Base-by-base conservation (phyloP, 2,329 filamentous ascomycete species). In the Fusarium longipes region DNA sequence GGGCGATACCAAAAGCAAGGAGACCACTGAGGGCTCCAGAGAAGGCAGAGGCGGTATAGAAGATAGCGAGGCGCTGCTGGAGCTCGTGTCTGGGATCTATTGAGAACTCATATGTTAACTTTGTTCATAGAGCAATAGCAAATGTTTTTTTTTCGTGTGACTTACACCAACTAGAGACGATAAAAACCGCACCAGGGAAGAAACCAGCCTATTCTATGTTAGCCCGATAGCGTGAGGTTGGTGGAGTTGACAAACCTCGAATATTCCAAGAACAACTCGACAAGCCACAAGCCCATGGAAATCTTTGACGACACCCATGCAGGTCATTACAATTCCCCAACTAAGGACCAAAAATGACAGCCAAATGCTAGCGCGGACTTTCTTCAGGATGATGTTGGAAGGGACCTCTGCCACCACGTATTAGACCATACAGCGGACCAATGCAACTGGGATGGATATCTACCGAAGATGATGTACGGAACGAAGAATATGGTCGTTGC, bases 401-500 rank as follows among this genome's bases (percentile, higher is more conserved):
- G 77, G 76, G 17, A 76, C 71, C 57, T 79, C 75, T 42, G 71
- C 70, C 74, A 86, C 70, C 74, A 86, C 6, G 17, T 5, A 11
- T 68, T 15, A 57, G 60, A 35, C 30, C n/a, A 25, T 27, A 7
- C 5, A 27, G n/a, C n/a, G n/a, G n/a, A n/a, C n/a, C n/a, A 9
- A 9, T 27, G 8, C 27, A 27, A 27, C 8, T 27, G 27, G 27
- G 24, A 53, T 47, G 32, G 27, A 3, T 5, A 38, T 54, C 18
- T 25, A 63, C 65, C 50, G 24, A 63, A 67, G 12, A 70, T 77
- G 1, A 87, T 82, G 61, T 88, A 89, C 10, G 86, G 86, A 2
- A 85, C 79, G 0, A 84, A 87, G 81, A 86, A 89, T 39, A 81
- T 82, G 4, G 84, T 81, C 50, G 67, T 70, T 29, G 77, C 70